Base-by-base conservation (phyloP, 2,329 filamentous ascomycete genomes). In the Epichloe gansuensis region DNA sequence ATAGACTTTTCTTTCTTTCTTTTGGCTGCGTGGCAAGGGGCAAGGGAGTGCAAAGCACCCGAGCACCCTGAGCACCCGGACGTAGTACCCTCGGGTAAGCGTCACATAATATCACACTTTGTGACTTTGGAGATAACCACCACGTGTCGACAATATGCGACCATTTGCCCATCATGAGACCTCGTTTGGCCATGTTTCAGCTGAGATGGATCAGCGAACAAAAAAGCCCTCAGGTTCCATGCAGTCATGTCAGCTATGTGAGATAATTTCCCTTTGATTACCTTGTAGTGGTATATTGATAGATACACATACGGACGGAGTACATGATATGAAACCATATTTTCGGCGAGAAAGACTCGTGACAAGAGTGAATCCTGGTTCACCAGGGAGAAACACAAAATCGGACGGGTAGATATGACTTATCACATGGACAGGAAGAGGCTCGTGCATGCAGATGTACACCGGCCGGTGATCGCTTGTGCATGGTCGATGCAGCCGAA, bases 391-490 rank as follows among this genome's bases (percentile, higher is more conserved):
- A 46, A 9, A n/a, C 21, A 28, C 21, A 37, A 13, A 34, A 4
- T 34, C 6, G 31, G 17, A 5, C 31, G 37, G 39, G 46, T 12
- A 48, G 23, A 42, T 5, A 48, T 51, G 48, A 55, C 51, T 17
- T 52, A 51, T 53, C 55, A 51, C 38, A 37, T 48, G 23, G 25
- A 49, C 45, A 44, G 43, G 48, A 44, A 46, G 43, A 54, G 54
- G 42, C 55, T 54, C 44, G 52, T 55, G 55, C 47, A 55, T 53
- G 57, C 50, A 55, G 52, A 51, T 52, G 52, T 55, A 56, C 59
- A 59, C 59, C 57, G 58, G 55, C 59, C 56, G 58, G 55, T 61
- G 58, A 62, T 60, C 60, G 54, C 54, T 55, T 13, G 23, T 56
- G 57, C 57, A 55, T 57, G n/a, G 48, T 46, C 31, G 51, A 53